These are phyloP conservation scores for Fusarium sp. DNA, from an alignment of 2,329 filamentous ascomycete species.

Conservation along the genomic window DNA sequence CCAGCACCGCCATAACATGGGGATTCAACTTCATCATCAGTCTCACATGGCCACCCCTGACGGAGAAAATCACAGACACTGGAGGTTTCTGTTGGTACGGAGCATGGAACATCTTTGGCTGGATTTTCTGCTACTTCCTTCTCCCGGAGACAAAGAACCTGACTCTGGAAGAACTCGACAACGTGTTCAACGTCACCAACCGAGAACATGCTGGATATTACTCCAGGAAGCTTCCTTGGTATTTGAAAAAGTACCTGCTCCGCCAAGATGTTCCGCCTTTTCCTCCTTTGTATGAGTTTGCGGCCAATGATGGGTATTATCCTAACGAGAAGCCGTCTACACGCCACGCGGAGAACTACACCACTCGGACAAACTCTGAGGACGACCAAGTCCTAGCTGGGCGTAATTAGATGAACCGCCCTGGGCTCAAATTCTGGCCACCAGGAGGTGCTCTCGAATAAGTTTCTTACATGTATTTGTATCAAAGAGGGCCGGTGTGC, in stretches of 20 bases:
- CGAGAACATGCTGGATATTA: conserved; percentile 48
- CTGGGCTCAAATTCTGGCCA: background rate
- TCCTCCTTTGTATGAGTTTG: conserved; percentile 47
- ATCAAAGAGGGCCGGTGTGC: background rate
- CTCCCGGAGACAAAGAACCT: conserved; percentile 51
- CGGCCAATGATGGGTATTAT: conserved; percentile 31
- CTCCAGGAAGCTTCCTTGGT: conserved; percentile 47
- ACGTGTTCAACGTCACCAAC: conserved; percentile 48
- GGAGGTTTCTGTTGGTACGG: conserved; percentile 56
- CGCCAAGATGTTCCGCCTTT: conserved; percentile 46
- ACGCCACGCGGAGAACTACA: background rate
- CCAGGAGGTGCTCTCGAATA: background rate
- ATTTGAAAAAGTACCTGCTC: conserved; percentile 46
- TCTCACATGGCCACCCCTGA: conserved; percentile 48
- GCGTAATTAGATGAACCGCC: background rate
- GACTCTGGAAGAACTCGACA: conserved; percentile 51
- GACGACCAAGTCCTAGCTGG: conserved; percentile 4
- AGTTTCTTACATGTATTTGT: background rate
- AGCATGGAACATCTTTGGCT: conserved; percentile 51
- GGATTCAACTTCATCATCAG: conserved; percentile 54
- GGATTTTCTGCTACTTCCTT: conserved; percentile 49
- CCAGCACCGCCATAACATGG: conserved; percentile 56
- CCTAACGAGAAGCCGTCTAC: conserved; percentile 29
- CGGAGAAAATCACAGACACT: conserved; percentile 39
- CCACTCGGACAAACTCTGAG: background rate